Percentiles rank a stretch among this genome's conserved stretches.
These are phyloP conservation scores for Epipyxis sp. DNA, from an alignment of 108 stramenopile species.

Conservation along the genomic window DNA sequence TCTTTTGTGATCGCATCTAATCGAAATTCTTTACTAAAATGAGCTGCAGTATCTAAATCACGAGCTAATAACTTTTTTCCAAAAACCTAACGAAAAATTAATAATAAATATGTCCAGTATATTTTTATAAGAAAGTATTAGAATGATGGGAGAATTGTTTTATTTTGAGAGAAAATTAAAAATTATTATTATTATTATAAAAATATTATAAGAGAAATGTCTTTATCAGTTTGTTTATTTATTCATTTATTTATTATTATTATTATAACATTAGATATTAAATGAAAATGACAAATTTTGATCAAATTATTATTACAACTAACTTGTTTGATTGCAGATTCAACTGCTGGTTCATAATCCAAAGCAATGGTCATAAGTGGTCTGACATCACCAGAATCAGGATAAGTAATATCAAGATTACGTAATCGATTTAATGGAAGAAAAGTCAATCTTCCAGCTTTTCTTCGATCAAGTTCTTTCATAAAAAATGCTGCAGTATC, in stretches of 20 bases:
- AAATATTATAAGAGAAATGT: too few relatives aligned
- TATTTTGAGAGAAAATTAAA: too few relatives aligned
- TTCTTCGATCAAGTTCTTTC: conserved; percentile 72
- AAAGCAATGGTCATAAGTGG: conserved; percentile 52
- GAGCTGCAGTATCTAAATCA: conserved; percentile 28
- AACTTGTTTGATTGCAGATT: conserved; percentile 74
- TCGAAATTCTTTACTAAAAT: conserved; percentile 11
- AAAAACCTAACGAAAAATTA: conserved; percentile 79
- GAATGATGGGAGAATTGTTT: too few relatives aligned
- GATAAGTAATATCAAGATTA: conserved; percentile 57
- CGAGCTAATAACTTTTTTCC: conserved; percentile 74
- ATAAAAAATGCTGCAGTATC: conserved; percentile 87
- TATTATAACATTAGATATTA: too few relatives aligned
- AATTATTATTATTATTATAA: too few relatives aligned
- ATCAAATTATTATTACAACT: not conserved
- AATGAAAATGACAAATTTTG: not conserved
- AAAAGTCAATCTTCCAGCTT: conserved; percentile 88
- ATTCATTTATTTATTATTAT: too few relatives aligned
- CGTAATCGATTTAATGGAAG: conserved; percentile 88
- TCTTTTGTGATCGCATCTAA: conserved; percentile 96
- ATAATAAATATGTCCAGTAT: too few relatives aligned
- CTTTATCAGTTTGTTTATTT: too few relatives aligned
- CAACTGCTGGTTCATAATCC: conserved; percentile 68
- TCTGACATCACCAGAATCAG: conserved; percentile 35
- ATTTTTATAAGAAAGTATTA: too few relatives aligned